Percentiles rank a stretch among this genome's conserved stretches.
Conservation (phyloP, 305 asterid species). For the Stenogyne calaminthoides region DNA sequence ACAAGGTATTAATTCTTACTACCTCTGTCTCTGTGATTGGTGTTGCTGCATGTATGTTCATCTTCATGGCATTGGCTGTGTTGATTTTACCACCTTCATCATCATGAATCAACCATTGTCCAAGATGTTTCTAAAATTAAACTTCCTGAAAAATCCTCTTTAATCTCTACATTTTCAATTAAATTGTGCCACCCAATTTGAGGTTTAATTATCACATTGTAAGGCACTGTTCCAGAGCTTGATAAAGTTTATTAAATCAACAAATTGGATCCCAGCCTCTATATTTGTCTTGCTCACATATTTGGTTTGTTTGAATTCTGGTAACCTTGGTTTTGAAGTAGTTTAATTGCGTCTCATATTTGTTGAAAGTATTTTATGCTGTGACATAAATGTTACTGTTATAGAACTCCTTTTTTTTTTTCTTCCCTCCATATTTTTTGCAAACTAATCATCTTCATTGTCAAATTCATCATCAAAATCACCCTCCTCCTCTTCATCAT, state of each 20-base stretch:
- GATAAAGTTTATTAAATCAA: constrained; percentile 15
- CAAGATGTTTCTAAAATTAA: background rate
- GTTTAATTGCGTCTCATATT: background rate
- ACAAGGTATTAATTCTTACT: constrained; percentile 63
- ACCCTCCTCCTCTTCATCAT: too few relatives aligned
- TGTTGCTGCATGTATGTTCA: constrained; percentile 17
- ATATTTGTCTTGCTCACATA: background rate
- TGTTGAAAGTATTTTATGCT: constrained; percentile 11
- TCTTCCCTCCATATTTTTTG: background rate
- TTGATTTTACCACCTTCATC: constrained; percentile 14
- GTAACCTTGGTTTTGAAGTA: background rate
- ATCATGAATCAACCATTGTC: background rate
- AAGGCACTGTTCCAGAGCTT: background rate
- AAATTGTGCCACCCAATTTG: background rate
- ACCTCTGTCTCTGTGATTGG: constrained; percentile 13
- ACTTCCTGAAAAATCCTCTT: background rate
- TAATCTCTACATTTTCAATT: constrained; percentile 5
- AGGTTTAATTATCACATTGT: background rate
- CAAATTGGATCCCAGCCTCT: background rate
- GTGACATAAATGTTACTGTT: background rate
- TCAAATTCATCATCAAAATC: too few relatives aligned
- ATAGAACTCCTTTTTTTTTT: background rate
- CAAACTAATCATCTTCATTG: too few relatives aligned
- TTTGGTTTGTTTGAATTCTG: constrained; percentile 1
- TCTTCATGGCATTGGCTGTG: constrained; percentile 22